Base-by-base conservation (phyloP, 192 early-diverging fungal genomes). In the Radiomyces spectabilis region DNA sequence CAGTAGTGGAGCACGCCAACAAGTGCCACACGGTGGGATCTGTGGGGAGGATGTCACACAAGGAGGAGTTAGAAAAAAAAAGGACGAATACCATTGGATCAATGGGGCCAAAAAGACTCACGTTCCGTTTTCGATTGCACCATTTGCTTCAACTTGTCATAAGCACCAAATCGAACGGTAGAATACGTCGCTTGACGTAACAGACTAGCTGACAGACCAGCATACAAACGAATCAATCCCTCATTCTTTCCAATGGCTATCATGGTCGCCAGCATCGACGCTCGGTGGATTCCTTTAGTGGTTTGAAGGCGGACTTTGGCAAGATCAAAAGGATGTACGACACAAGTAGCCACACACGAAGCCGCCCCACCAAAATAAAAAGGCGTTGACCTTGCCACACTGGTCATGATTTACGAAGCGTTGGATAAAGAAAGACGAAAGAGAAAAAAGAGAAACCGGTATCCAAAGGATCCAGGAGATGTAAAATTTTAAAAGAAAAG, bases 251-350 rank as follows among this genome's bases (percentile, higher is more conserved):
- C 66, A 24, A 84, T 83, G 55, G 84, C 71, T 68, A 79, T 63
- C 68, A 88, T 80, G 19, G 85, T 87, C 35, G 77, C 71, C 5
- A 88, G 79, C 68, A 88, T 75, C 39, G 45, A 26, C 22, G 59
- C 43, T 46, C 51, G 26, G 8, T 29, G 4, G 19, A 51, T 40
- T 49, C 55, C 53, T n/a, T 66, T 46, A 57, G 74, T 22, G 53
- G 60, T 54, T 51, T 75, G 59, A 39, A 95, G 69, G 18, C 93
- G 84, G 27, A 97, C 94, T 66, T 97, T 94, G 44, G 86, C 72
- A 41, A 92, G 74, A 64, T 93, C 91, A 40, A 95, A 76, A 39
- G 87, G 84, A 63, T 95, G 85, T 2, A 81, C 83, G 13, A 86
- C 80, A n/a, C 80, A 57, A 38, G 76, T 68, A 18, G 80, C 78